phyloP scores from a whole-genome alignment of 2,329 filamentous ascomycete species.

The Dendryphion nanum region DNA sequence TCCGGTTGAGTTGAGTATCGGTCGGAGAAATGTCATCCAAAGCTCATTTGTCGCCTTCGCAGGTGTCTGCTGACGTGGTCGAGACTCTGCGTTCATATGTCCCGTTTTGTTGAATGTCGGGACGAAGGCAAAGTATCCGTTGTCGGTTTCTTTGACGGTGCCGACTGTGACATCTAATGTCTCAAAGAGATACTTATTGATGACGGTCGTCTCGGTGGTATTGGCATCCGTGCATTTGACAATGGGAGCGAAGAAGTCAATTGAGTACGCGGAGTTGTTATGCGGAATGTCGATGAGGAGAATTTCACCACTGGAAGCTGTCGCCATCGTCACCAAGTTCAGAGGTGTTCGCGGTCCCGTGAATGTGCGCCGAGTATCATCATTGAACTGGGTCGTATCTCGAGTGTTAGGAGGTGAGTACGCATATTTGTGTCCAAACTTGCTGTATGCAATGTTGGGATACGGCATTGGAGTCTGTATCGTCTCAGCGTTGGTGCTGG shows the following conservation, averaged over 20 bases:
- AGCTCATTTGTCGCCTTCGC: conserved; percentile 10
- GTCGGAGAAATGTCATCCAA: too few species aligned
- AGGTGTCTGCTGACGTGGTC: conserved; percentile 11
- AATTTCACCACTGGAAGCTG: conserved; percentile 13
- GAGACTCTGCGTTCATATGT: conserved; percentile 5
- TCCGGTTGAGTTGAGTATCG: too few species aligned
- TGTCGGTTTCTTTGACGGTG: conserved; percentile 7
- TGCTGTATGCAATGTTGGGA: too few species aligned
- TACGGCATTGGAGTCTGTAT: too few species aligned
- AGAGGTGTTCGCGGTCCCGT: conserved; percentile 12
- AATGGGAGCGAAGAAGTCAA: conserved; percentile 12
- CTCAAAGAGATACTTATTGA: conserved; percentile 5
- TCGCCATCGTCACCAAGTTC: conserved; percentile 9
- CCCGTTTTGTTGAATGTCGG: conserved; percentile 8
- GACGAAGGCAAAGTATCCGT: conserved; percentile 13
- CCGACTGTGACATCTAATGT: conserved; percentile 4
- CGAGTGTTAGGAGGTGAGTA: too few species aligned
- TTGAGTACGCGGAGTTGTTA: conserved; percentile 7
- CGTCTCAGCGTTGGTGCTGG: too few species aligned
- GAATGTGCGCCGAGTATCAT: conserved; percentile 10
- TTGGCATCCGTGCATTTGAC: conserved; percentile 10
- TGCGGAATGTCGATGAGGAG: conserved; percentile 7
- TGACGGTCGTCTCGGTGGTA: conserved; percentile 1
- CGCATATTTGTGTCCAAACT: too few species aligned
- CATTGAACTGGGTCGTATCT: conserved; percentile 5